These are phyloP conservation scores for Fusarium pseudoanthophilum DNA, from an alignment of 2,329 filamentous ascomycete genomes.

Conservation along the genomic window DNA sequence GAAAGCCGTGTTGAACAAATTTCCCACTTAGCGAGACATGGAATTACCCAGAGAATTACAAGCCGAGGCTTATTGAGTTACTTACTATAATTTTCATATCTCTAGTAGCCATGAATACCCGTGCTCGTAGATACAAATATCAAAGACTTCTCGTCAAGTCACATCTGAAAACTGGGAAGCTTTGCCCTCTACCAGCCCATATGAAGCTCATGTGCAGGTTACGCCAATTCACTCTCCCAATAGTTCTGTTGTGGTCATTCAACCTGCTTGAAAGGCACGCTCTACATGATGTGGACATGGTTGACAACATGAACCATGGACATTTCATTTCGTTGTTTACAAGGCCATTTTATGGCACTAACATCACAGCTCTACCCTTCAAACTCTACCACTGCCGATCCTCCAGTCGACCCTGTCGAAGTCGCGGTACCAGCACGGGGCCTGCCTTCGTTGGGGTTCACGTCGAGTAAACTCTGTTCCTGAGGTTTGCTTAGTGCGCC, in stretches of 20 bases:
- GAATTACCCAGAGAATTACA: too few relatives aligned
- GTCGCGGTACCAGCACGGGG: conserved; percentile 43
- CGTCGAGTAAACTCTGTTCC: conserved; percentile 51
- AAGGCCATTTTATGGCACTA: conserved; percentile 9
- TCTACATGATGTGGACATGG: conserved; percentile 22
- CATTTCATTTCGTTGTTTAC: conserved; percentile 29
- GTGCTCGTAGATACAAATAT: neutral
- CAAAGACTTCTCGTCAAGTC: conserved; percentile 7
- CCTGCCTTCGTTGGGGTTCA: conserved; percentile 43
- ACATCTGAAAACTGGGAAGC: conserved; percentile 2
- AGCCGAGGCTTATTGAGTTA: too few relatives aligned
- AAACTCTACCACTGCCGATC: conserved; percentile 56
- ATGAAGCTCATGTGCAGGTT: conserved; percentile 8
- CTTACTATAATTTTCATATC: neutral
- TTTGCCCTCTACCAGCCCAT: conserved; percentile 3
- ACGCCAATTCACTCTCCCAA: conserved; percentile 20
- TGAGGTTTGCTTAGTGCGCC: conserved; percentile 55
- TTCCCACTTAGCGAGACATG: neutral
- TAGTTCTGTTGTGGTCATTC: conserved; percentile 14
- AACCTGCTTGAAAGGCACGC: neutral
- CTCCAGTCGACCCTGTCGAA: conserved; percentile 46
- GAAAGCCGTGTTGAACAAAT: neutral
- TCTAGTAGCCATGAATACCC: neutral
- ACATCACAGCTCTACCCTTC: conserved; percentile 47
- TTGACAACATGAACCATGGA: conserved; percentile 15